These are phyloP conservation scores for Inosperma sp. DNA, from an alignment of 768 basidiomycete genomes.

Conservation along the genomic window DNA sequence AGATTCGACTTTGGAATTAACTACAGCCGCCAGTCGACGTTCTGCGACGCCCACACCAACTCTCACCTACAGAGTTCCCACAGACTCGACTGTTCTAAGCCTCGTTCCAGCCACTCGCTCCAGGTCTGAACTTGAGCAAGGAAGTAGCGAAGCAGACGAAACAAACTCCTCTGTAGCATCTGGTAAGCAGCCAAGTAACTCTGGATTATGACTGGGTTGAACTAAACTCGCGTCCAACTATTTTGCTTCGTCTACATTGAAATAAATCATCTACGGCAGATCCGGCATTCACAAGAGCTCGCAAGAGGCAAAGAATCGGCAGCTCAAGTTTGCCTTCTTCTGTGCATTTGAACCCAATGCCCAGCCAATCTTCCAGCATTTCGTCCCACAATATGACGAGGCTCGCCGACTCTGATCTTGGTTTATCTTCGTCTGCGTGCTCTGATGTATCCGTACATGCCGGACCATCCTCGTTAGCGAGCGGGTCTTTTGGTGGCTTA, in stretches of 20 bases:
- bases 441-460: constrained; percentile 41
- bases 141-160: constrained; percentile 29
- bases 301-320: constrained; percentile 66
- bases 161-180: constrained; percentile 24
- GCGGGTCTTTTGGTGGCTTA: constrained; percentile 21
- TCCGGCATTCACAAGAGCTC: constrained; percentile 51
- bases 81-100: constrained; percentile 30
- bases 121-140: constrained; percentile 58
- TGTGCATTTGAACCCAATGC: constrained; percentile 26
- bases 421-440: constrained; percentile 41
- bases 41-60: constrained; percentile 21
- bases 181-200: constrained; percentile 30
- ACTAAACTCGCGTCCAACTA: constrained; percentile 9
- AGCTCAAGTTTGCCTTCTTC: constrained; percentile 28
- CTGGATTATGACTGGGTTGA: constrained; percentile 3
- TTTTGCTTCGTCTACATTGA: constrained; percentile 11
- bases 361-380: constrained; percentile 30
- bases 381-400: constrained; percentile 44
- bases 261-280: constrained; percentile 32
- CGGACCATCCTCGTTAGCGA: constrained; percentile 45
- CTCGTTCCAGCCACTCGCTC: constrained; percentile 64
- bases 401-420: constrained; percentile 47
- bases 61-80: constrained; percentile 21
- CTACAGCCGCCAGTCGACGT: constrained; percentile 22
- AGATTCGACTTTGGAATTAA: constrained; percentile 46